Evolutionary conservation across 2,329 filamentous ascomycete genomes (phyloP), one percentile per base, ranked within the genome.

Genomic region (Cladosporium sp.): DNA sequence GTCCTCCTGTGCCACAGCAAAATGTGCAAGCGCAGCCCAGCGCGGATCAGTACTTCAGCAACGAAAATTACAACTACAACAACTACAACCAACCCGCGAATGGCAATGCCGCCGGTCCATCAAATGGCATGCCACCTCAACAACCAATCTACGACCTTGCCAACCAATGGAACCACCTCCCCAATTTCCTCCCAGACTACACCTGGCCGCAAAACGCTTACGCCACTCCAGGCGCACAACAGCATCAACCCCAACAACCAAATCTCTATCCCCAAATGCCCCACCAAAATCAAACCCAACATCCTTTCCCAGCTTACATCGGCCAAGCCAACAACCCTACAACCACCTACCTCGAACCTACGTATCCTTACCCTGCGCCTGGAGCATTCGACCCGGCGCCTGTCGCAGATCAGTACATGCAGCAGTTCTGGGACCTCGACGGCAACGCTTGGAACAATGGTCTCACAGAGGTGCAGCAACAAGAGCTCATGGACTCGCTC

Each of bases 401-500:
- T 1, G 28, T 28, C 9, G 42, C 45, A n/a, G 58, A 62, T 13
- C 54, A 58, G 24, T 65, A 64, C 53, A 58, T 62, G 40, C 64
- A 62, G 44, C 62, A 64, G 44, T 62, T 64, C 49, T 64, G 58
- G 58, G 59, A 69, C 48, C 64, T 69, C 58, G 66, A 69, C 25
- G 60, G 62, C 0, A 64, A 65, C 19, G 61, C 57, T 3, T 72
- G 69, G 51, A 70, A 69, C n/a, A 64, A 64, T 19, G 70, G 70
- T 8, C 53, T 74, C 37, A 70, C 62, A 3, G 64, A 69, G 32
- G 61, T 62, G 37, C 71, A 74, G 57, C 71, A 73, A 53, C 63
- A 68, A 37, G 71, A 74, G 55, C 61, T 73, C 28, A 69, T 73
- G 65, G 69, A 69, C n/a, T 63, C 58, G 1, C 60, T 74, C 12